Evolutionary conservation across 2,329 filamentous ascomycete species (phyloP).

Genomic region (Aspergillus fructus): DNA sequence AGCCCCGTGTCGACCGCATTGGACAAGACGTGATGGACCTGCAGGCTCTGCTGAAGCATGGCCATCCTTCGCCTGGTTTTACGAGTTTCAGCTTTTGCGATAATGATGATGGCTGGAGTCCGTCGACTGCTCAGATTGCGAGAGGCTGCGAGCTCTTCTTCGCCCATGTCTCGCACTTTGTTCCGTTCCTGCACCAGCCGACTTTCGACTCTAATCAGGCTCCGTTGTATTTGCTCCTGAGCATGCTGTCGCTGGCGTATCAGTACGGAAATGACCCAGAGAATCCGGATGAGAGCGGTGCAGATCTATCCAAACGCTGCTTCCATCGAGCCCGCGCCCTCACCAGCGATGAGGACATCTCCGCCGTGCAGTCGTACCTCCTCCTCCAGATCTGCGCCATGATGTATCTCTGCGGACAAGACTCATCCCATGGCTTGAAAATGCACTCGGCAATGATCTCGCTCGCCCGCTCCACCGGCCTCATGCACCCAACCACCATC

Average conservation of each 20-base stretch:
- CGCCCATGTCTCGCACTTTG: slow-evolving; percentile 35
- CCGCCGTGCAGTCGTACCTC: slow-evolving; percentile 39
- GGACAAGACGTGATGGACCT: not conserved
- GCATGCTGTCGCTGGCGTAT: slow-evolving; percentile 41
- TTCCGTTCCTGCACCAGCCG: slow-evolving; percentile 39
- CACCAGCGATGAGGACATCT: slow-evolving; percentile 23
- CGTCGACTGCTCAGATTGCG: slow-evolving; percentile 30
- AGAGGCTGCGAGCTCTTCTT: slow-evolving; percentile 39
- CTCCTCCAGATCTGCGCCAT: slow-evolving; percentile 45
- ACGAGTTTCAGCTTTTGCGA: not conserved
- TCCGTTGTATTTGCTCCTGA: slow-evolving; percentile 30
- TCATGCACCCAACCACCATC: slow-evolving; percentile 34
- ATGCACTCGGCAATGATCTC: slow-evolving; percentile 45
- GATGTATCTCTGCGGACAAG: slow-evolving; percentile 42
- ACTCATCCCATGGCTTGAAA: slow-evolving; percentile 37
- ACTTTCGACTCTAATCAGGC: slow-evolving; percentile 33
- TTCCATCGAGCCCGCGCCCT: slow-evolving; percentile 33
- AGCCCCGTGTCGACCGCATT: not conserved
- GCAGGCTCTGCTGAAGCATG: not conserved
- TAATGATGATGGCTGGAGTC: slow-evolving; percentile 28
- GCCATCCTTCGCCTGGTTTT: not conserved
- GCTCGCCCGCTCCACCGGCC: slow-evolving; percentile 34
- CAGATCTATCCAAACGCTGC: slow-evolving; percentile 32
- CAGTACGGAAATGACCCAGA: slow-evolving; percentile 37
- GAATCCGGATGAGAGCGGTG: slow-evolving; percentile 29